These are phyloP conservation scores for Rhizopogon vesiculosus DNA, from an alignment of 768 basidiomycete species.

Conservation along the genomic window DNA sequence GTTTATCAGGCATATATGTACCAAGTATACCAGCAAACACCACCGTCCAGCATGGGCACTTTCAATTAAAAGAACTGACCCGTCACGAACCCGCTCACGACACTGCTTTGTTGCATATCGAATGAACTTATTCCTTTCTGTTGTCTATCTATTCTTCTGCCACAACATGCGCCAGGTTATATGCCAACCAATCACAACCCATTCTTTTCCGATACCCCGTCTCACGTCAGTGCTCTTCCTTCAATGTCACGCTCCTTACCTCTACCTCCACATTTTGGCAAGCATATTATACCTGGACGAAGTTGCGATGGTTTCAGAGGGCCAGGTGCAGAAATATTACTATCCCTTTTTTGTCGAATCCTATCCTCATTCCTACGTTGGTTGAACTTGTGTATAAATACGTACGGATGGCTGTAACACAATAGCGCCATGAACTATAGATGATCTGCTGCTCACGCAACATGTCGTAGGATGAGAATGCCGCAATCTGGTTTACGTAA, in stretches of 20 bases:
- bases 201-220: constrained; percentile 27
- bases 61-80: constrained; percentile 49
- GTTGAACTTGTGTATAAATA: constrained; percentile 33
- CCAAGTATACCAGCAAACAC: constrained; percentile 75
- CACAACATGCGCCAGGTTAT: constrained; percentile 19
- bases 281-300: constrained; percentile 18
- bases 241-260: constrained; percentile 16
- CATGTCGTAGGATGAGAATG: background rate
- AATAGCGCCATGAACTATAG: constrained; percentile 28
- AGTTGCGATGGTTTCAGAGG: constrained; percentile 14
- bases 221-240: constrained; percentile 10
- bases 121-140: constrained; percentile 29
- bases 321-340: constrained; percentile 25
- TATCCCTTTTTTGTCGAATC: constrained; percentile 17
- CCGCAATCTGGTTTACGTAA: too few species aligned
- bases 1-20: constrained; percentile 83
- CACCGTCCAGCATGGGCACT: constrained; percentile 68
- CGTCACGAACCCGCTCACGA: constrained; percentile 38
- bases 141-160: constrained; percentile 27
- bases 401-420: constrained; percentile 34
- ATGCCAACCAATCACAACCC: constrained; percentile 18
- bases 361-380: constrained; percentile 28
- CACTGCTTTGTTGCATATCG: constrained; percentile 26
- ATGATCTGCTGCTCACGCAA: constrained; percentile 12
- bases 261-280: constrained; percentile 6